Evolutionary conservation across 805 yeast species (phyloP), one percentile per base, ranked within the genome.

Genomic region (Candida sanyiensis): DNA sequence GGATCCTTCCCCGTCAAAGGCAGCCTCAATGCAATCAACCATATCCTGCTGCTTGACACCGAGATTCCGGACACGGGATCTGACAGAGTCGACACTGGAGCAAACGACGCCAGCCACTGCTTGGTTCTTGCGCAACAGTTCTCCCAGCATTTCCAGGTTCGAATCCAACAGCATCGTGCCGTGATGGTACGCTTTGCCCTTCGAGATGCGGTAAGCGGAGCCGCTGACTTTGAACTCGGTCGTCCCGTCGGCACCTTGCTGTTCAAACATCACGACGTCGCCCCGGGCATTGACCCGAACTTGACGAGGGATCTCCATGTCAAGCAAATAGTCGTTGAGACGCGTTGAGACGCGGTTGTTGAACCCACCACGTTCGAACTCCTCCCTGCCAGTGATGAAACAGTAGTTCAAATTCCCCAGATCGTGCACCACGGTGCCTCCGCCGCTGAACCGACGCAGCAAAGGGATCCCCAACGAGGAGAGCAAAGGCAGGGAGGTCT

Each of bases 381-480:
- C 70, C 10, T 68, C 70, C 44, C 84, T 72, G 3, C 84, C 68
- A 8, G 84, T 77, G 66, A 90, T 77, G 51, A 75, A 87, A 5
- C 94, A 80, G 59, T 81, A 93, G 55, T 93, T 93, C 15, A 81
- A 77, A 52, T 93, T 93, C 0, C 97, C 96, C 5, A 69, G 47
- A 59, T 90, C 98, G 57, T 93, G 99, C 9, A 88, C 95, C 1
- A 93, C 99, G 0, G 97, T 78, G 0, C 99, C 99, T 2, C 99
- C 99, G 0, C 99, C 99, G 7, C 93, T 80, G 34, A 73, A 65
- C 40, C 99, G 67, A 49, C 99, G 67, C 6, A 93, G 56, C 7
- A 89, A 54, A 0, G 95, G 90, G 19, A 85, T 69, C 3, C 64
- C 64, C 4, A 73, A 57, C 1, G 64, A 48, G 4, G 69, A 62